Evolutionary conservation across 192 early-diverging fungal species (phyloP), one percentile per base, ranked within the genome.

Genomic region (Linnemannia exigua): DNA sequence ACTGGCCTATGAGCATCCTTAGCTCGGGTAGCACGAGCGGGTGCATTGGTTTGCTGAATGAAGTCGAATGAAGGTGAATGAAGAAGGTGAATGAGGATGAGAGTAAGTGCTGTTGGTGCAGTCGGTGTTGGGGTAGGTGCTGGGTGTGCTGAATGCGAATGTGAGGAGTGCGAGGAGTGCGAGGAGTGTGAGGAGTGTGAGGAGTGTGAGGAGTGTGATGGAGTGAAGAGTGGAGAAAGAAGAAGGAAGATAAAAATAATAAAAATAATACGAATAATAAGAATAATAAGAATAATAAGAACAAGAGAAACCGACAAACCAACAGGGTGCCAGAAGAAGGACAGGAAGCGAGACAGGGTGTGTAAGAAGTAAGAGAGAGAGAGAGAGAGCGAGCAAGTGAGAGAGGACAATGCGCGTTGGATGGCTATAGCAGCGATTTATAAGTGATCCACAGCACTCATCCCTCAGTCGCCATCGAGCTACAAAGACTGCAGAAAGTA

Each of bases 21-120:
- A 83, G 46, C 76, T 83, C 81, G 46, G 81, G 81, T 37, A 83
- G 50, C 22, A 1, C 11, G 36, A 83, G 71, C 8, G 81, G 81
- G 61, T 83, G 48, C 72, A 51, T 41, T 41, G 1, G 20, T 70
- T 15, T 41, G 37, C 38, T 67, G 14, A 19, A 46, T 47, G 33
- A 22, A 14, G 74, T 16, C 0, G 63, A 28, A 76, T 68, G 37
- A 38, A 28, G 25, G 28, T 1, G 16, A 61, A 33, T 25, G 5
- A 5, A 20, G 52, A 54, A 33, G 12, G 58, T 70, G 35, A 33
- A 67, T 67, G 63, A 16, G 28, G 35, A 1, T 15, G 28, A 67
- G 63, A 22, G 4, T 67, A 15, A 17, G 67, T 68, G 14, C 25
- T 35, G 33, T 31, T 36, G 28, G 31, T 35, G 25, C n/a, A n/a